Conservation (phyloP, 2,329 filamentous ascomycete genomes). For the Monascus ruber region DNA sequence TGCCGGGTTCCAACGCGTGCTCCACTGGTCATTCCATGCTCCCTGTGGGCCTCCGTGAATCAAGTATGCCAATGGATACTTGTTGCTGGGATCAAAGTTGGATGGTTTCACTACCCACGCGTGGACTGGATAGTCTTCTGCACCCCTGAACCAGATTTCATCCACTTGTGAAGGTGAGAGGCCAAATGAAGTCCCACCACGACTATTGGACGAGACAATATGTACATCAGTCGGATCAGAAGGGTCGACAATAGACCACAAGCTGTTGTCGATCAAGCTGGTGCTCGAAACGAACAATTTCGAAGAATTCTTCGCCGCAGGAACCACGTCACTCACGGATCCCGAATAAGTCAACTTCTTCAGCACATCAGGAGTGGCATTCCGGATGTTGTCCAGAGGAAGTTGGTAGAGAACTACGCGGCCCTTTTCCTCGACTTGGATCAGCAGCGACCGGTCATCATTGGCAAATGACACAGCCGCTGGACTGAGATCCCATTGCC, state of each 20-base stretch:
- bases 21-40: constrained; percentile 45
- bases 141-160: constrained; percentile 37
- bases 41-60: constrained; percentile 43
- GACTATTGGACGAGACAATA: constrained; percentile 28
- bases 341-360: constrained; percentile 30
- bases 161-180: constrained; percentile 31
- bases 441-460: constrained; percentile 30
- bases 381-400: constrained; percentile 17
- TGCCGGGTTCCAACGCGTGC: constrained; percentile 42
- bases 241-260: constrained; percentile 32
- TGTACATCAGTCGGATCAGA: constrained; percentile 15
- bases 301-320: constrained; percentile 21
- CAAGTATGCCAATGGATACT: constrained; percentile 44
- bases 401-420: constrained; percentile 33
- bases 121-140: constrained; percentile 32
- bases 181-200: constrained; percentile 28
- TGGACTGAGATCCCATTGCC: constrained; percentile 33
- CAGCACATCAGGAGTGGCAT: constrained; percentile 18
- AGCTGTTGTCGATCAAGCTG: constrained; percentile 34
- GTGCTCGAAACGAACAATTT: constrained; percentile 33
- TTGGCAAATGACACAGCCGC: constrained; percentile 29
- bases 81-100: constrained; percentile 33
- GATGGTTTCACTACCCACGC: constrained; percentile 39
- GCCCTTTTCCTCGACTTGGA: constrained; percentile 32
- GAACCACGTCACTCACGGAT: constrained; percentile 29